A percentile compares a stretch with the other conserved stretches of the same genome.
Conservation (phyloP, 148 eudicot genomes). For the Vaccinium darrowii region DNA sequence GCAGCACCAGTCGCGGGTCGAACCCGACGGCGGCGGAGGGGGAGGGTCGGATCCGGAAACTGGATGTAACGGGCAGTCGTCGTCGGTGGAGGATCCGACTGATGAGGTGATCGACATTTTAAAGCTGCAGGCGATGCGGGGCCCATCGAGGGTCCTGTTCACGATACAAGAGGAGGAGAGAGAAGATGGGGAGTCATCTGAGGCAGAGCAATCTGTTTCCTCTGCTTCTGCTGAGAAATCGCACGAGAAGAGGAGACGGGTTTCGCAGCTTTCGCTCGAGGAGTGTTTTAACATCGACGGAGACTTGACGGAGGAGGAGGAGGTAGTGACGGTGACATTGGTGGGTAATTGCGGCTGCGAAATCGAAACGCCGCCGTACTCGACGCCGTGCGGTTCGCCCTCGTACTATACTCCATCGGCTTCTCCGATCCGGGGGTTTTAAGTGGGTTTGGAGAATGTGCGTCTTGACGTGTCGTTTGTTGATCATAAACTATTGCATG, state of each 20-base stretch:
- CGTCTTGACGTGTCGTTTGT: background rate
- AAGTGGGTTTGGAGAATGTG: background rate
- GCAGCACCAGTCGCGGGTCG: slow-evolving; percentile 22
- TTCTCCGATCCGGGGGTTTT: slow-evolving; percentile 26
- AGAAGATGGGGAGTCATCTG: slow-evolving; percentile 20
- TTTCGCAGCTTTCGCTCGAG: background rate
- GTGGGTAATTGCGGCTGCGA: background rate
- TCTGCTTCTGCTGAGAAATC: background rate
- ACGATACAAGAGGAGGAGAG: slow-evolving; percentile 36
- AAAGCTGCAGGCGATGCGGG: slow-evolving; percentile 30
- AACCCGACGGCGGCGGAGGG: slow-evolving; percentile 10
- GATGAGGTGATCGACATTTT: slow-evolving; percentile 22
- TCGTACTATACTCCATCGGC: slow-evolving; percentile 32
- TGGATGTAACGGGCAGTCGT: background rate
- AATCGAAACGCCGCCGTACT: slow-evolving; percentile 28
- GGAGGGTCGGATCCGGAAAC: background rate
- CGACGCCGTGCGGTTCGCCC: slow-evolving; percentile 44
- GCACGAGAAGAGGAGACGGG: background rate
- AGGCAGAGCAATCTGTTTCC: slow-evolving; percentile 1
- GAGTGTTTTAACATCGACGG: background rate
- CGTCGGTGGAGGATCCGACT: background rate
- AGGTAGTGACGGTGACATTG: background rate
- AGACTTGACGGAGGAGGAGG: slow-evolving; percentile 15
- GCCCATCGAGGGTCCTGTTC: slow-evolving; percentile 33
- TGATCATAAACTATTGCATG: background rate